phyloP scores from a whole-genome alignment of 2,329 filamentous ascomycete species.

The Trichoderma koningiopsis region DNA sequence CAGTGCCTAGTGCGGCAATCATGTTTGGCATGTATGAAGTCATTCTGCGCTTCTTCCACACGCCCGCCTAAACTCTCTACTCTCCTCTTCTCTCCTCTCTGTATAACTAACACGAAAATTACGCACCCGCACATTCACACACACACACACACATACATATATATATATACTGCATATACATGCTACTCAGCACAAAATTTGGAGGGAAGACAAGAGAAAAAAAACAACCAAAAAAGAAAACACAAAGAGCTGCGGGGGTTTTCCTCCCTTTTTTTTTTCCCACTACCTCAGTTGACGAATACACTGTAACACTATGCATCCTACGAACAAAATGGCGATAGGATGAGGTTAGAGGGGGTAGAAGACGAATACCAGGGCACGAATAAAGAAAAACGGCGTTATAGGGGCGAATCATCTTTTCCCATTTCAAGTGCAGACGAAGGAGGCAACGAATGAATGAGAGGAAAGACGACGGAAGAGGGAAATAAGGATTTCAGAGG shows the following conservation, averaged over 20 bases:
- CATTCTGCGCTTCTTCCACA: constrained; percentile 53
- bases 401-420: neutral
- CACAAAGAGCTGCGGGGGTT: neutral
- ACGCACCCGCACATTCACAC: neutral
- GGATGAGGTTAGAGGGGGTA: constrained; percentile 5
- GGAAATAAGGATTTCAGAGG: neutral
- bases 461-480: neutral
- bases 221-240: neutral
- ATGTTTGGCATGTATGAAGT: constrained; percentile 89
- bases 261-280: neutral
- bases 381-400: neutral
- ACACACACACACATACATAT: neutral
- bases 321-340: neutral
- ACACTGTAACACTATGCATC: constrained; percentile 19
- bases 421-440: neutral
- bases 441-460: neutral
- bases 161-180: neutral
- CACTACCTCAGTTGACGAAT: neutral
- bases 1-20: constrained; percentile 89
- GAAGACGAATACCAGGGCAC: neutral
- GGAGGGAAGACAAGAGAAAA: neutral
- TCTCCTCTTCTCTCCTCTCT: neutral
- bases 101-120: neutral
- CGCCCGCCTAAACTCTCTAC: constrained; percentile 36
- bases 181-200: neutral